A percentile compares a stretch with the other conserved stretches of the same genome.
phyloP scores from a whole-genome alignment of 2,329 filamentous ascomycete species.

The Pseudophaeomoniella oleicola region DNA sequence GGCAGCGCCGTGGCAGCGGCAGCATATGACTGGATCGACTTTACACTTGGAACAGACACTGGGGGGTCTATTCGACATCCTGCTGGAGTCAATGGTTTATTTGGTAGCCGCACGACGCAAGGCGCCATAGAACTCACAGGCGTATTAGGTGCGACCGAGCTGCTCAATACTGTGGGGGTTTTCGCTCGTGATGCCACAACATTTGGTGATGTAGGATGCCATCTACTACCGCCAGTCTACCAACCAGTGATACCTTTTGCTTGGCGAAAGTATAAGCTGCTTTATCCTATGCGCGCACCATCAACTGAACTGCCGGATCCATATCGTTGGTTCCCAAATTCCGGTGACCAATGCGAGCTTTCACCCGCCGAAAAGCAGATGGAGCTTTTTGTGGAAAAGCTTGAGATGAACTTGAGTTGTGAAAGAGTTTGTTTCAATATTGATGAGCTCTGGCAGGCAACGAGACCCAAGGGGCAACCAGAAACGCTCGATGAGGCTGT shows the following conservation, averaged over 20 bases:
- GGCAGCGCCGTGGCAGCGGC: constrained; percentile 14
- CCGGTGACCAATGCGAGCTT: constrained; percentile 7
- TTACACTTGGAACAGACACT: constrained; percentile 16
- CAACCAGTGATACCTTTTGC: neutral
- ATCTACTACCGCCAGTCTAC: constrained; percentile 3
- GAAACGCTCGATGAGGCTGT: constrained; percentile 13
- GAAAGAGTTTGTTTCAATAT: constrained; percentile 15
- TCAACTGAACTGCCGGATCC: constrained; percentile 8
- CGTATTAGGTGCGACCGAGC: constrained; percentile 25
- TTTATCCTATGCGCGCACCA: constrained; percentile 12
- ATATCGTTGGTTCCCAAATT: constrained; percentile 13
- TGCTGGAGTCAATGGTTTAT: constrained; percentile 32
- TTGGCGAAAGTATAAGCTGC: constrained; percentile 8
- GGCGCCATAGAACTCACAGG: constrained; percentile 31
- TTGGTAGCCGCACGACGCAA: constrained; percentile 34
- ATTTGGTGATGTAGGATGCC: constrained; percentile 8
- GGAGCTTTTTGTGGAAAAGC: constrained; percentile 10
- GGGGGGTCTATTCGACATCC: constrained; percentile 33
- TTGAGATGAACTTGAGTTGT: constrained; percentile 14
- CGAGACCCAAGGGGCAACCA: constrained; percentile 7
- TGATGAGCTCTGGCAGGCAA: constrained; percentile 12
- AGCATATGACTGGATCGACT: constrained; percentile 20
- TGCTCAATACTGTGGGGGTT: constrained; percentile 16
- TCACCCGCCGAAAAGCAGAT: constrained; percentile 14
- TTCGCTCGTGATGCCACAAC: constrained; percentile 14